Conservation (phyloP, 257 asterid species). For the Solanum dulcamara region DNA sequence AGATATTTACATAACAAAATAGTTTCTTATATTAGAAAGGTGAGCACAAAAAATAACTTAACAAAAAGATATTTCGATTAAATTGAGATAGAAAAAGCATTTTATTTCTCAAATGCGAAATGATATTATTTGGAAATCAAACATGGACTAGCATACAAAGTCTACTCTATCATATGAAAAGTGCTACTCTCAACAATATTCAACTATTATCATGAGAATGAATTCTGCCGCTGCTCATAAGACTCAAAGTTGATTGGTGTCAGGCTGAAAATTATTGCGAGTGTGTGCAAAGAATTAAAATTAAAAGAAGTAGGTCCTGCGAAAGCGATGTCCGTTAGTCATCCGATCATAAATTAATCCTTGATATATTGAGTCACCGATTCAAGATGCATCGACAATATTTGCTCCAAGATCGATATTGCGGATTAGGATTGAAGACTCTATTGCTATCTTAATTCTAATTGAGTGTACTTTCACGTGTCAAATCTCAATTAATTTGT, state of each 20-base stretch:
- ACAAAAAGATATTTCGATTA: background rate
- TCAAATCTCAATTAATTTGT: too few species aligned
- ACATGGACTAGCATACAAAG: too few species aligned
- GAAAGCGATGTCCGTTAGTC: background rate
- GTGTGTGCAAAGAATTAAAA: background rate
- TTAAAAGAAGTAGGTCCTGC: background rate
- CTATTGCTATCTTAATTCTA: background rate
- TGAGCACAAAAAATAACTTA: background rate
- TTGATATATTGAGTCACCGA: background rate
- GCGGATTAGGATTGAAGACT: background rate
- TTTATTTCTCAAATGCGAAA: background rate
- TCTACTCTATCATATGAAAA: too few species aligned
- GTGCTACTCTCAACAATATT: background rate
- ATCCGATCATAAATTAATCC: background rate
- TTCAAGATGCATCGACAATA: background rate
- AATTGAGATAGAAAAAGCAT: background rate
- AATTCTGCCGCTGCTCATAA: fast-evolving
- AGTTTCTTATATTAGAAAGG: background rate
- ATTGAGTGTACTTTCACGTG: fast-evolving
- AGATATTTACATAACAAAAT: background rate
- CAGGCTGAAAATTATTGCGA: background rate
- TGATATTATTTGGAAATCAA: background rate
- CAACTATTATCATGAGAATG: fast-evolving
- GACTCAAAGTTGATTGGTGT: background rate
- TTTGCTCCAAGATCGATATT: background rate